Evolutionary conservation across 1,139 yeast genomes (phyloP).

Genomic region (Sugiyamaella sp.): DNA sequence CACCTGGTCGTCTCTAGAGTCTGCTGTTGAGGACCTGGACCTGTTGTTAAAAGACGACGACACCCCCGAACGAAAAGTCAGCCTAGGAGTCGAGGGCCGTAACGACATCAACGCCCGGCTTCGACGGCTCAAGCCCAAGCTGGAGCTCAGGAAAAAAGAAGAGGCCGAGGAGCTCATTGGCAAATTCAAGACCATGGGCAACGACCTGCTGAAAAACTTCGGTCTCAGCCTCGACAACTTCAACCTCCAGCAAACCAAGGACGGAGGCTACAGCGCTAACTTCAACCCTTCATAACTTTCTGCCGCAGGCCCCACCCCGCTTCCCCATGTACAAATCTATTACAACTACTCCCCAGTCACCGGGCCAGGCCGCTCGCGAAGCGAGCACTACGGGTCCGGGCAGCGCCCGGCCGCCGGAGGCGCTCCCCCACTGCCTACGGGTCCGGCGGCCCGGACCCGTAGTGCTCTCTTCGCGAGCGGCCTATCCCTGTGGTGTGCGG

Average conservation of each 20-base stretch:
- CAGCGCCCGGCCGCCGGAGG: no score
- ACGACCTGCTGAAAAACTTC: slow-evolving; percentile 37
- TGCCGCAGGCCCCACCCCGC: no score
- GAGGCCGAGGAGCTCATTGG: slow-evolving; percentile 39
- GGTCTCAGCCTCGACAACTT: slow-evolving; percentile 40
- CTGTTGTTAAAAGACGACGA: slow-evolving; percentile 12
- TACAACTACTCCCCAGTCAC: no score
- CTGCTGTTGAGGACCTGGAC: slow-evolving; percentile 34
- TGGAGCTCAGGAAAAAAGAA: slow-evolving; percentile 32
- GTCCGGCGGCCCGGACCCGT: no score
- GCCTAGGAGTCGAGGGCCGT: slow-evolving; percentile 7
- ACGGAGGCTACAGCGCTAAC: slow-evolving; percentile 36
- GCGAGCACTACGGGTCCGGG: no score
- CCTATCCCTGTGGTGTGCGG: no score
- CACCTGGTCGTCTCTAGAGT: slow-evolving; percentile 37
- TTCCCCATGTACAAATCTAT: no score
- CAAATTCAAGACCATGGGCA: slow-evolving; percentile 39
- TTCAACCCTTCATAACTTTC: slow-evolving; percentile 8
- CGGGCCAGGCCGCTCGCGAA: no score
- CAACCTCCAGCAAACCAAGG: slow-evolving; percentile 35
- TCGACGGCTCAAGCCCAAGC: slow-evolving; percentile 28
- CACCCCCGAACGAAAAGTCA: neutral
- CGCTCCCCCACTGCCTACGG: no score
- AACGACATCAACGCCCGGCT: neutral
- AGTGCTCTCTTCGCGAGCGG: no score